Evolutionary conservation across 2,329 filamentous ascomycete species (phyloP), one percentile per base, ranked within the genome.

Genomic region (Mycosphaerella sp.): DNA sequence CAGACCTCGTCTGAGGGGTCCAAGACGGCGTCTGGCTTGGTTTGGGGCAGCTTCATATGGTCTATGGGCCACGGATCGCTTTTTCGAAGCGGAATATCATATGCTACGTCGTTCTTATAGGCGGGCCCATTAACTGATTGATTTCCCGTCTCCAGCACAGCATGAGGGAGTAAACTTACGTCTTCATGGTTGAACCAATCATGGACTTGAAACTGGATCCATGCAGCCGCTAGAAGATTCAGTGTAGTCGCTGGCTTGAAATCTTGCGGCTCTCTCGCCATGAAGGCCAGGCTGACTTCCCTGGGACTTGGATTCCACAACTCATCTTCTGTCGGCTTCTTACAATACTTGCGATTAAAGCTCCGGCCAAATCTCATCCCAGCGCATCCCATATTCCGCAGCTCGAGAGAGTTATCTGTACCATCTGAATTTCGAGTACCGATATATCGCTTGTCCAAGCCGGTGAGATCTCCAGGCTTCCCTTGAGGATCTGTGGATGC

Each of bases 181-280:
- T 34, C 30, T 34, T 34, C 30, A 34, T 34, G 30, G 9, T 34
- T 34, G 13, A 34, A 34, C 71, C 71, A 74, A 51, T 73, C 71
- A 49, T 75, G 73, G 0, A 69, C 69, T 49, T 75, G 71, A 46
- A 75, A 75, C 55, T 76, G 73, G n/a, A 75, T 75, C 72, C 73
- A 76, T 1, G 73, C 73, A 12, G 73, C 73, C 2, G 73, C 73
- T 6, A 76, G 61, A 35, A 76, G 54, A 49, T 76, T 76, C 50
- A 75, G 49, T 1, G 65, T 72, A 0, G 71, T 75, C 0, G 73
- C 73, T 2, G 72, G 72, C 18, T 71, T 72, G 55, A 75, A 75
- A 3, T 61, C 63, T n/a, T 70, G 66, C 7, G 73, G 64, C 16
- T 66, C 66, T 34, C 30, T 34, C 13, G 30, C 30, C 64, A 76